These are phyloP conservation scores for Suillus subaureus DNA, from an alignment of 768 basidiomycete species.

Conservation along the genomic window DNA sequence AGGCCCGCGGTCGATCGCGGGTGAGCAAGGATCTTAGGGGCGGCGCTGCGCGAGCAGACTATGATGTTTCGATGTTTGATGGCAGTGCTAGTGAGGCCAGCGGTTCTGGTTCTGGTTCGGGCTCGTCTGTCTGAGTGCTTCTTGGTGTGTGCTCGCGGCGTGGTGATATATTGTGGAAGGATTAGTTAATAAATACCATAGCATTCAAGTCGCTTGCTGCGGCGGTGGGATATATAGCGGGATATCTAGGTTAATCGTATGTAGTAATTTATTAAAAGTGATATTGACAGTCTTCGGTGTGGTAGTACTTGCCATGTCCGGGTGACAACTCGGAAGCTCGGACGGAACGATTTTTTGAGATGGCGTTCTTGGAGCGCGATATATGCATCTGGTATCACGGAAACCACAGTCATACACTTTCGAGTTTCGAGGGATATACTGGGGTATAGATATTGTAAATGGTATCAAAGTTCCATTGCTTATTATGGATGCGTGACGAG, in stretches of 20 bases:
- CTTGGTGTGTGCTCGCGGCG: background rate
- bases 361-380: too few relatives aligned
- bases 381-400: too few relatives aligned
- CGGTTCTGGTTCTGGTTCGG: constrained; percentile 7
- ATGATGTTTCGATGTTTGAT: constrained; percentile 19
- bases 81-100: constrained; percentile 10
- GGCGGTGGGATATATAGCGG: background rate
- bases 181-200: background rate
- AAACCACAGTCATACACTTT: too few relatives aligned
- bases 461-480: too few relatives aligned
- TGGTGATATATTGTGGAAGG: background rate
- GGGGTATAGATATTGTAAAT: too few relatives aligned
- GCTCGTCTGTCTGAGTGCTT: background rate
- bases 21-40: constrained; percentile 44
- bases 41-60: constrained; percentile 27
- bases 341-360: too few relatives aligned
- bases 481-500: too few relatives aligned
- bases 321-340: too few relatives aligned
- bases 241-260: background rate
- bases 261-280: too few relatives aligned
- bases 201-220: background rate
- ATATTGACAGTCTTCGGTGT: too few relatives aligned
- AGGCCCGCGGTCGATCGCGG: constrained; percentile 30
- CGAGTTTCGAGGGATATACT: too few relatives aligned
- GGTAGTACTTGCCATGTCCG: too few relatives aligned